Conservation (phyloP, 2,329 filamentous ascomycete species). For the Sordariomycetes sp. region DNA sequence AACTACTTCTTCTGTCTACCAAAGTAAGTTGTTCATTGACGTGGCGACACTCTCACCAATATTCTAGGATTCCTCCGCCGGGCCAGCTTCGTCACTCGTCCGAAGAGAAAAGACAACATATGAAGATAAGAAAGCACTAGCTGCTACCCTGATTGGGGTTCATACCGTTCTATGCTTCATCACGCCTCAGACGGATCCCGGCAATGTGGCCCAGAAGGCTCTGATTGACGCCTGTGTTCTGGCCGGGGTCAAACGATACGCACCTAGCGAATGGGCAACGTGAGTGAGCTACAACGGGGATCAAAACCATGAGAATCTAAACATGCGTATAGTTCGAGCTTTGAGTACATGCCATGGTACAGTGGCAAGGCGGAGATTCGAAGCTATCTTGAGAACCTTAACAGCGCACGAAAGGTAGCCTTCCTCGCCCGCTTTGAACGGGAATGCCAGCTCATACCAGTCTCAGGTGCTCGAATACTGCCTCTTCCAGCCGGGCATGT, state of each 20-base stretch:
- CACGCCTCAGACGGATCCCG: slow-evolving; percentile 18
- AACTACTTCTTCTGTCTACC: no score
- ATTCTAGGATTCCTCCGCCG: no score
- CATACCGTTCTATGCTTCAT: slow-evolving; percentile 47
- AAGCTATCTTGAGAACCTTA: slow-evolving; percentile 40
- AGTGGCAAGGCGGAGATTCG: slow-evolving; percentile 35
- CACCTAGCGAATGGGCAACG: slow-evolving; percentile 50
- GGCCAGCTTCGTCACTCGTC: no score
- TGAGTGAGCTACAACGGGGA: slow-evolving; percentile 11
- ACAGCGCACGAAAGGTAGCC: slow-evolving; percentile 30
- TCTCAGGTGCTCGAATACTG: slow-evolving; percentile 46
- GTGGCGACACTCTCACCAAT: no score
- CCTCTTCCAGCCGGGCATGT: slow-evolving; percentile 45
- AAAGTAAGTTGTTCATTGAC: no score
- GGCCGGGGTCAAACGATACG: slow-evolving; percentile 50
- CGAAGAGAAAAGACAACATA: no score
- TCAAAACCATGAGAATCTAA: no score
- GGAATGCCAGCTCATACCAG: background rate
- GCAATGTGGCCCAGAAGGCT: slow-evolving; percentile 22
- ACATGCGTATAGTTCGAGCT: no score
- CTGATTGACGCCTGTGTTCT: slow-evolving; percentile 48
- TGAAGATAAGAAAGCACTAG: no score
- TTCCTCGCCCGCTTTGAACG: no score
- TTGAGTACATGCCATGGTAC: slow-evolving; percentile 34
- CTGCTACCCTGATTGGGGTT: slow-evolving; percentile 29